Evolutionary conservation across 768 basidiomycete genomes (phyloP), one percentile per base, ranked within the genome.

Genomic region (Chlorophyllum brunneum): DNA sequence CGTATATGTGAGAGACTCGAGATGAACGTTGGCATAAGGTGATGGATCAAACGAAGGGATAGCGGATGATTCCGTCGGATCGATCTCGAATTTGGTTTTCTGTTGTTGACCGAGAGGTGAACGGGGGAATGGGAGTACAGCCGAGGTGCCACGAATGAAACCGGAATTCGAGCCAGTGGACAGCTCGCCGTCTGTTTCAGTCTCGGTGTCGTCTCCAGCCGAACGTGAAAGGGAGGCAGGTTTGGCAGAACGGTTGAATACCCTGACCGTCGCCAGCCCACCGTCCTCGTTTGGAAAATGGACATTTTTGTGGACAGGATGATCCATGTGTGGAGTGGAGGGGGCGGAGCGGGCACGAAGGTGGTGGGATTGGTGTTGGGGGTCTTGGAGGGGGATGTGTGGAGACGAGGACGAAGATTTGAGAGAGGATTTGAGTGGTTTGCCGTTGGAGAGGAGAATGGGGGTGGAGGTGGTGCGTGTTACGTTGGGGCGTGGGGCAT

Each of bases 371-470:
- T 47, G 64, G 39, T 31, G 54, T 24, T 22, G 54, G 51, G 20
- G 57, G 49, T n/a, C 34, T 36, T 43, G 53, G 43, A 38, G 41
- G 24, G 71, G 65, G 46, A 81, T 77, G 58, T 69, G 71, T 37
- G 78, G 76, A 2, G 76, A 65, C 9, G 43, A 39, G 3, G 27
- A 43, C 1, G 77, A 79, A 4, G 69, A 70, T 65, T 95, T 97
- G 60, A 97, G 79, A 1, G 90, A 88, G 0, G 88, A 78, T 62
- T 92, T 92, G 68, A 97, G 84, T 3, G 92, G 88, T 63, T 91
- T 91, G 38, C 93, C 92, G 52, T 85, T 92, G 16, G 80, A 71
- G 29, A 85, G 77, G 20, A 83, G 65, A 48, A 85, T 73, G 11
- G 75, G 59, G 56, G 67, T 44, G 51, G 76, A 58, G 56, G 70